Evolutionary conservation across 2,329 filamentous ascomycete species (phyloP), one percentile per base, ranked within the genome.

Genomic region (Bipolaris victoriae): DNA sequence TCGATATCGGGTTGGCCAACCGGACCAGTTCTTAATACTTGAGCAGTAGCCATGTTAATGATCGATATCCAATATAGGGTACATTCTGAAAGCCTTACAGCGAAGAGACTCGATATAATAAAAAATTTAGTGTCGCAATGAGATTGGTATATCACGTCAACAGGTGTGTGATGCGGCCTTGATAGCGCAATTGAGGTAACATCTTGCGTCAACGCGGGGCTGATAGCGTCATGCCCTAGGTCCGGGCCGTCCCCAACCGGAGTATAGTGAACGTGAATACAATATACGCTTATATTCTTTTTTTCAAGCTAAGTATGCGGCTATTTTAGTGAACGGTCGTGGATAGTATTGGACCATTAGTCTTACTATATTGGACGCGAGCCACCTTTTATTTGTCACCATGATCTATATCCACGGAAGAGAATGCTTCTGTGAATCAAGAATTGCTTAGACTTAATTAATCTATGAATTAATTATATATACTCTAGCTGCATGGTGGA

Each of bases 1-100:
- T 74, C 74, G 54, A 88, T 88, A 61, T 88, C 85, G 0, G 86
- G 85, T 63, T 86, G 84, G 2, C 20, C 80, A n/a, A 47, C 35
- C n/a, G 29, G 49, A 11, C 41, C 41, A 10, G 13, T 26, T 9
- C 15, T 29, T 29, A 24, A 44, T 2, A 44, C 41, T 26, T 44
- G 41, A 29, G 24, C 41, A 26, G 22, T 24, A 16, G 41, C 22
- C 41, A 44, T 44, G 7, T 3, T 9, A 16, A 29, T n/a, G 7
- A n/a, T 16, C 15, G 22, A 16, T 36, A n/a, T 16, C 6, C 13
- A 29, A 7, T 39, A 9, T 9, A n/a, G 4, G 36, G n/a, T 1
- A 39, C 15, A 16, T 16, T 44, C 11, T 44, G 3, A 16, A n/a
- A 26, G 26, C 1, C 20, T 44, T 29, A n/a, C 11, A 29, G 22